phyloP scores from a whole-genome alignment of 2,329 filamentous ascomycete genomes.

The Cladophialophora exuberans region DNA sequence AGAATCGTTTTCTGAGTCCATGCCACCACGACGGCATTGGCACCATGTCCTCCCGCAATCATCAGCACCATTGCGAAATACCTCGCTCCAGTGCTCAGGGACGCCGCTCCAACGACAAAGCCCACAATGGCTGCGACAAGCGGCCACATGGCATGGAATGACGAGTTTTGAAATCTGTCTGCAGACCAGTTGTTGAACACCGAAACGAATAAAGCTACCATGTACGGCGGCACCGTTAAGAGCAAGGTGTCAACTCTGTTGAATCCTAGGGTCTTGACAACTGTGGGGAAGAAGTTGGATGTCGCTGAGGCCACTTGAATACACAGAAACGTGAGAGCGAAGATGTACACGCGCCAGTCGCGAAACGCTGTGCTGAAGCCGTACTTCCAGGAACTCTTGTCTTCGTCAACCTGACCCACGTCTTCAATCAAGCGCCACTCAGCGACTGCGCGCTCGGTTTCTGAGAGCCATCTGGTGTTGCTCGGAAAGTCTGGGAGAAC shows the following conservation, averaged over 20 bases:
- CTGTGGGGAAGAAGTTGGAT: constrained; percentile 45
- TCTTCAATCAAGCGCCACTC: constrained; percentile 36
- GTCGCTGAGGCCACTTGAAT: constrained; percentile 55
- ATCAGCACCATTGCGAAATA: constrained; percentile 68
- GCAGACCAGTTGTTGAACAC: constrained; percentile 48
- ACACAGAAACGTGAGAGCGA: constrained; percentile 28
- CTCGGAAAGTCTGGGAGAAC: constrained; percentile 47
- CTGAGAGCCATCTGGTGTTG: constrained; percentile 37
- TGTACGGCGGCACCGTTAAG: constrained; percentile 28
- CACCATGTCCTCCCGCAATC: constrained; percentile 32
- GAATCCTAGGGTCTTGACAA: constrained; percentile 16
- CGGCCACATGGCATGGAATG: constrained; percentile 58
- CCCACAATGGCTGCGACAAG: constrained; percentile 58
- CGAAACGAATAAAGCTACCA: constrained; percentile 30
- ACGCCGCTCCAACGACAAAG: constrained; percentile 59
- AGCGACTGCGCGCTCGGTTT: constrained; percentile 44
- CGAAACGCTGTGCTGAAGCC: constrained; percentile 24
- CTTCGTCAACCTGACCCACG: constrained; percentile 8
- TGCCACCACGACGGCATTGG: background rate
- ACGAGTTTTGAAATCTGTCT: constrained; percentile 58
- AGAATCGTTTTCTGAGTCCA: background rate
- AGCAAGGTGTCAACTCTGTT: constrained; percentile 28
- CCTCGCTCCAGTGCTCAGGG: constrained; percentile 54
- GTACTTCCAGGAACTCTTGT: background rate
- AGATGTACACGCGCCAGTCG: constrained; percentile 44